phyloP scores from a whole-genome alignment of 2,329 filamentous ascomycete species.

The Pseudocercospora pini-densiflorae region DNA sequence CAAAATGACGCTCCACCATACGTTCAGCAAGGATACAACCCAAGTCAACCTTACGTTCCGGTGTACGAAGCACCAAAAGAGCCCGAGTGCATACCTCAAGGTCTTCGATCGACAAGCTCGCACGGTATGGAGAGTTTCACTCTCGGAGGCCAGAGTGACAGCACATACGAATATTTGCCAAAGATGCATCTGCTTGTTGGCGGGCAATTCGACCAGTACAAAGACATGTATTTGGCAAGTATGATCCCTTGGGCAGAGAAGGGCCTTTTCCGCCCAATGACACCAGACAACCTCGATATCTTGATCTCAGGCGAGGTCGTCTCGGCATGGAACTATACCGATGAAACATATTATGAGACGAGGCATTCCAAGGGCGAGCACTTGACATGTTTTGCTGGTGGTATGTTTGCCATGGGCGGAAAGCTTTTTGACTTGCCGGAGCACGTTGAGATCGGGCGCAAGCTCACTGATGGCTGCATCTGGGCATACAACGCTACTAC shows the following conservation, averaged over 20 bases:
- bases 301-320: slow-evolving; percentile 68
- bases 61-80: slow-evolving; percentile 15
- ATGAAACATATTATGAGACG: slow-evolving; percentile 42
- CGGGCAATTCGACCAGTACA: slow-evolving; percentile 73
- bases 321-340: slow-evolving; percentile 49
- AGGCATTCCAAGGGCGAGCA: slow-evolving; percentile 54
- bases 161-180: slow-evolving; percentile 62
- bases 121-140: slow-evolving; percentile 57
- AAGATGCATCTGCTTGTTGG: slow-evolving; percentile 76
- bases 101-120: slow-evolving; percentile 56
- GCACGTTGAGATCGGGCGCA: slow-evolving; percentile 55
- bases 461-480: slow-evolving; percentile 60
- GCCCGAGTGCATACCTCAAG: slow-evolving; percentile 49
- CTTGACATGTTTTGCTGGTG: slow-evolving; percentile 59
- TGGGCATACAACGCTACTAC: slow-evolving; percentile 58
- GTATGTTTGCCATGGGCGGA: slow-evolving; percentile 59
- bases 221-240: slow-evolving; percentile 70
- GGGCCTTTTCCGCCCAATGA: slow-evolving; percentile 79
- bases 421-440: slow-evolving; percentile 56
- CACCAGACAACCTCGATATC: slow-evolving; percentile 69
- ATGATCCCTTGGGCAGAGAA: slow-evolving; percentile 71
- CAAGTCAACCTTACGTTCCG: background rate
- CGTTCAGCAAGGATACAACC: background rate
- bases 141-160: slow-evolving; percentile 61
- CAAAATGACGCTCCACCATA: background rate